Base-by-base conservation (phyloP, 257 asterid species). In the Gynochthodes officinalis region DNA sequence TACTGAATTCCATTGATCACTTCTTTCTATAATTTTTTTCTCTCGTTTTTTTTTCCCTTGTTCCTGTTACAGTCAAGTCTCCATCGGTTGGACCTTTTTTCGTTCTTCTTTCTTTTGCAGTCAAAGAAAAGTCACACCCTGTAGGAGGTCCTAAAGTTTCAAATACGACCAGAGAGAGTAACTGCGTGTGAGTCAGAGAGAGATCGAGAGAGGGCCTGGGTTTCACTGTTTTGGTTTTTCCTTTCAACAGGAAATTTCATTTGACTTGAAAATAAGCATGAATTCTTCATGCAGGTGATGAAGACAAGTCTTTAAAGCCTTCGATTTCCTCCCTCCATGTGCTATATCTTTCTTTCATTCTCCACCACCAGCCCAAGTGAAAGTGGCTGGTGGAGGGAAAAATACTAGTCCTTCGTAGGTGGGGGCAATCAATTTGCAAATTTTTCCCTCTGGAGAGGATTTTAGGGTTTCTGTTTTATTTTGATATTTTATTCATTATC, bases 21-120 rank as follows among this genome's bases (percentile, higher is more conserved):
- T 64, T 48, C 50, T 75, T 64, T 63, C 76, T 73, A 69, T 70
- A 72, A 52, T 77, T 71, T 67, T 78, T 67, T 71, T 63, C 62
- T 72, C 75, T 48, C 21, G 13, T 50, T 50, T 10, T 16, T 37
- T 62, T 15, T 42, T 12, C 64, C n/a, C n/a, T n/a, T n/a, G 54
- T 66, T 71, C 68, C 75, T 64, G 27, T 58, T 72, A 49, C 67
- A 77, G 96, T 86, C 91, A 82, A 66, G 92, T 91, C 97, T 71
- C 84, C 84, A 84, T 91, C 97, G 46, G 75, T 23, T 76, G 82
- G 79, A 73, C 87, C 70, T 81, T 80, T 52, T 73, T 30, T 81
- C 75, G 67, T 25, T 81, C 78, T 78, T 77, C 42, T 48, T 59
- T 81, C 69, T 71, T 79, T 78, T 81, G 79, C 90, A 81, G 90